phyloP scores from a whole-genome alignment of 805 yeast species.

The Sugiyamaella floridensis region DNA sequence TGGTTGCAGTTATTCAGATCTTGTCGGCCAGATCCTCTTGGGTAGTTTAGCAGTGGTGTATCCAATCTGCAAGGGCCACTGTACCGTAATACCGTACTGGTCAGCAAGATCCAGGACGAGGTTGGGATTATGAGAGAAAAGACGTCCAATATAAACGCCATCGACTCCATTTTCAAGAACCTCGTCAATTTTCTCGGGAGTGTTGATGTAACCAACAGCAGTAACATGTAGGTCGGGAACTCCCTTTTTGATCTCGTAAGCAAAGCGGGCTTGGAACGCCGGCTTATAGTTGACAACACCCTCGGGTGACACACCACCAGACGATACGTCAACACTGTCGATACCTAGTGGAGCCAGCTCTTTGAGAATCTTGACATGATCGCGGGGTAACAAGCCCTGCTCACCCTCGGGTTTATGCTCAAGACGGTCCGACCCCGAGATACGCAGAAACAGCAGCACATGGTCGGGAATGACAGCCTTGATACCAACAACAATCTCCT shows the following conservation, averaged over 20 bases:
- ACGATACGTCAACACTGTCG: constrained; percentile 47
- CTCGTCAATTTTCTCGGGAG: constrained; percentile 34
- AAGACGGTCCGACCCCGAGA: constrained; percentile 41
- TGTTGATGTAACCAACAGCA: constrained; percentile 41
- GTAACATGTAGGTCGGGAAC: constrained; percentile 42
- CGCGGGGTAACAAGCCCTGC: constrained; percentile 38
- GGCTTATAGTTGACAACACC: constrained; percentile 27
- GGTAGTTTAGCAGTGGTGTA: constrained; percentile 4
- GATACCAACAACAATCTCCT: constrained; percentile 43
- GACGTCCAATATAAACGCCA: constrained; percentile 40
- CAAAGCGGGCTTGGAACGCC: constrained; percentile 36
- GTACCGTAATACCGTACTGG: constrained; percentile 37
- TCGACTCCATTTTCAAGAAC: constrained; percentile 41
- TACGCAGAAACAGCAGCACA: constrained; percentile 42
- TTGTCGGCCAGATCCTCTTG: too few relatives aligned
- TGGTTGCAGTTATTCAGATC: too few relatives aligned
- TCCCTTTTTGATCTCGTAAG: constrained; percentile 38
- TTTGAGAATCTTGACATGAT: constrained; percentile 30
- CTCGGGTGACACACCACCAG: constrained; percentile 49
- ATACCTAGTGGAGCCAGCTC: constrained; percentile 31
- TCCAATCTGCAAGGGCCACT: constrained; percentile 31
- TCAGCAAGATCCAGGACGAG: constrained; percentile 46
- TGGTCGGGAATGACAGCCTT: constrained; percentile 35
- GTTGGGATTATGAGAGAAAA: constrained; percentile 45
- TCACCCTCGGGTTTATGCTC: constrained; percentile 18